Evolutionary conservation across 1,284 basidiomycete species (phyloP).

Genomic region (Tilletia caries): DNA sequence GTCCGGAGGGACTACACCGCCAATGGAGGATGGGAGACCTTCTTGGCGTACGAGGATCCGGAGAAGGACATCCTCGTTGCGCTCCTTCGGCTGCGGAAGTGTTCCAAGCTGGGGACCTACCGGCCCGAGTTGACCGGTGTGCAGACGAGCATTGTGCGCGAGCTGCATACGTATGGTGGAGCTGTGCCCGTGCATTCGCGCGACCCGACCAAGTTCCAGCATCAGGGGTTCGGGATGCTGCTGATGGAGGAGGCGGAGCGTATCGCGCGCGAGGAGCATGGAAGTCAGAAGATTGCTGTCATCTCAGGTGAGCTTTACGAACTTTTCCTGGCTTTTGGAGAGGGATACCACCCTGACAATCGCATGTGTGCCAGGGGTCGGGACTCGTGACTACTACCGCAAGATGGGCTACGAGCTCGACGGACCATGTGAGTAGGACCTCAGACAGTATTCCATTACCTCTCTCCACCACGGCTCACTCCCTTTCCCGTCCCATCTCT

Average conservation of each 20-base stretch:
- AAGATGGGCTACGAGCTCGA: constrained; percentile 89
- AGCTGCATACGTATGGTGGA: constrained; percentile 98
- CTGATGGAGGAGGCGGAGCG: constrained; percentile 99
- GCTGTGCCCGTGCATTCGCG: constrained; percentile 94
- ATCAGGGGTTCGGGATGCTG: constrained; percentile 87
- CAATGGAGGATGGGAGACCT: constrained; percentile 96
- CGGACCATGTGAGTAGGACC: constrained; percentile 66
- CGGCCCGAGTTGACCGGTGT: constrained; percentile 77
- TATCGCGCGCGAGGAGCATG: constrained; percentile 96
- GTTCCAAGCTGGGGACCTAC: constrained; percentile 93
- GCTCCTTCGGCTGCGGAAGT: constrained; percentile 84
- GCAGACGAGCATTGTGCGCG: constrained; percentile 90
- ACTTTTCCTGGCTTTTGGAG: background rate
- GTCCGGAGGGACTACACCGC: constrained; percentile 92
- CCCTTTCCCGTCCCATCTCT: background rate
- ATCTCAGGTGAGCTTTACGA: constrained; percentile 68
- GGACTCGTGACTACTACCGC: constrained; percentile 90
- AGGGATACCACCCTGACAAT: background rate
- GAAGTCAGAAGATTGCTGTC: constrained; percentile 86
- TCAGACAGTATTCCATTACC: background rate
- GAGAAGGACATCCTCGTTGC: constrained; percentile 95
- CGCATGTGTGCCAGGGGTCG: constrained; percentile 59
- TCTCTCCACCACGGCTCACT: background rate
- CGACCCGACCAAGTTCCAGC: constrained; percentile 77
- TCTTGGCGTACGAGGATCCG: constrained; percentile 97